Conservation (phyloP, 2,329 filamentous ascomycete genomes). For the Cladosporium sp. region DNA sequence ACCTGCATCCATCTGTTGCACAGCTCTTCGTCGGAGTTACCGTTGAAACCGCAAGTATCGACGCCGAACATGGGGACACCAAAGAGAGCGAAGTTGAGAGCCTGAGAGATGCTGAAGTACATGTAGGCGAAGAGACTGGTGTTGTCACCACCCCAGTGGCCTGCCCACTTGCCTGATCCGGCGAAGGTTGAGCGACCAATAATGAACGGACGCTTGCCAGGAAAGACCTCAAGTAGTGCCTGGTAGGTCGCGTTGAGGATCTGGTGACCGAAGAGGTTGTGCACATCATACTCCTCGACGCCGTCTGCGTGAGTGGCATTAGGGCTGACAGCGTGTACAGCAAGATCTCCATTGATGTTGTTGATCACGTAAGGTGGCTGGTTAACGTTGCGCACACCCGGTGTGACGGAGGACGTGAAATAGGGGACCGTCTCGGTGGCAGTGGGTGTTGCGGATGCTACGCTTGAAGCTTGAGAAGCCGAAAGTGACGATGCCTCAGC, state of each 20-base stretch:
- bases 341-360: constrained; percentile 68
- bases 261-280: constrained; percentile 73
- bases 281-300: constrained; percentile 72
- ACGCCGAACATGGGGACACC: constrained; percentile 74
- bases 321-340: constrained; percentile 67
- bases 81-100: constrained; percentile 68
- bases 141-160: constrained; percentile 73
- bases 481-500: constrained; percentile 54
- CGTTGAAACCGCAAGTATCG: constrained; percentile 67
- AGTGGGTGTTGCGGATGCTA: constrained; percentile 24
- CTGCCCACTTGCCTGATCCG: constrained; percentile 69
- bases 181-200: constrained; percentile 80
- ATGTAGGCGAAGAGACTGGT: constrained; percentile 72
- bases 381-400: constrained; percentile 63
- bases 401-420: constrained; percentile 54
- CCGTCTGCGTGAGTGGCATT: constrained; percentile 76
- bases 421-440: constrained; percentile 32
- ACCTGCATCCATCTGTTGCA: constrained; percentile 57
- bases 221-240: constrained; percentile 60
- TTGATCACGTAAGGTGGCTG: constrained; percentile 74
- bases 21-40: constrained; percentile 64
- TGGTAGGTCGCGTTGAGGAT: constrained; percentile 75
- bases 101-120: constrained; percentile 73
- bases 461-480: constrained; percentile 46
- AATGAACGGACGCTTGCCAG: constrained; percentile 73